phyloP scores from a whole-genome alignment of 805 yeast species.

The Hagleromyces aurorensis region DNA sequence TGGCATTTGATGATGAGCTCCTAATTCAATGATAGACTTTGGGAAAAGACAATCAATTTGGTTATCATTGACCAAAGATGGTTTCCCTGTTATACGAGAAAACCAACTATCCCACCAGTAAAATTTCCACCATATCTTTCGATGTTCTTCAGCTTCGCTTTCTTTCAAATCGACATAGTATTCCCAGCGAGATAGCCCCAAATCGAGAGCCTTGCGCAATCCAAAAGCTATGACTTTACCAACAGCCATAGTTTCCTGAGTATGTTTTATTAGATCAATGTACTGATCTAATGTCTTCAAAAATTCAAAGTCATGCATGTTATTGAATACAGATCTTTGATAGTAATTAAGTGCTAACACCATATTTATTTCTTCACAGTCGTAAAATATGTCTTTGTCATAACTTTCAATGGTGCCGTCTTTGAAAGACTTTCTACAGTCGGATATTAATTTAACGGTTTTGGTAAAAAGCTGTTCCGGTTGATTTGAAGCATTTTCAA shows the following conservation, averaged over 20 bases:
- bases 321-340: slow-evolving; percentile 4
- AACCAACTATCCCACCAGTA: slow-evolving; percentile 18
- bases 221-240: slow-evolving; percentile 4
- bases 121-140: slow-evolving; percentile 14
- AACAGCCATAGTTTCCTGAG: slow-evolving; percentile 1
- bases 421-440: not conserved
- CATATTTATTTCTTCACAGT: too few relatives aligned
- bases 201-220: slow-evolving; percentile 4
- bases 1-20: slow-evolving; percentile 12
- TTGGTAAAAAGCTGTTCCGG: slow-evolving; percentile 1
- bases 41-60: slow-evolving; percentile 11
- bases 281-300: slow-evolving; percentile 1
- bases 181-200: slow-evolving; percentile 15
- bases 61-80: slow-evolving; percentile 4
- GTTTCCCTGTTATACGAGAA: slow-evolving; percentile 9
- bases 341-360: slow-evolving; percentile 3
- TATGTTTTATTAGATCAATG: slow-evolving; percentile 3
- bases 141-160: slow-evolving; percentile 7
- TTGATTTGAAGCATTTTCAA: not conserved
- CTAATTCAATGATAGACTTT: slow-evolving; percentile 7
- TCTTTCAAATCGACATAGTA: slow-evolving; percentile 9
- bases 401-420: not conserved
- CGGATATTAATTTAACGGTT: not conserved
- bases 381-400: not conserved
- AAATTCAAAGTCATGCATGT: slow-evolving; percentile 1